Evolutionary conservation across 2,329 filamentous ascomycete species (phyloP), one percentile per base, ranked within the genome.

Genomic region (Spiromastix sp.): DNA sequence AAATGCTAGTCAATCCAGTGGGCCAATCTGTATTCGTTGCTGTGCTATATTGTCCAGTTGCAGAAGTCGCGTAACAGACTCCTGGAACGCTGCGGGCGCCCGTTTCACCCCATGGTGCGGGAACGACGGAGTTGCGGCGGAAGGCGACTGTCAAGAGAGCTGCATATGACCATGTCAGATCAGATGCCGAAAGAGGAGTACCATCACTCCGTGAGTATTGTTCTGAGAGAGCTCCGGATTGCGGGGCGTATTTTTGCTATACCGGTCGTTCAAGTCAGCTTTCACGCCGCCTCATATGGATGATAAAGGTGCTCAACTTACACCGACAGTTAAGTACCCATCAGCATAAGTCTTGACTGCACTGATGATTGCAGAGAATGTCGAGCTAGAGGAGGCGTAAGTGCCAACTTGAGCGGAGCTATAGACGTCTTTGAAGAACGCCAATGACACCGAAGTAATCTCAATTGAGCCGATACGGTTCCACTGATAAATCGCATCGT

Each of bases 401-500:
- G 74, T 83, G 30, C 81, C 81, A 2, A 65, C 54, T 3, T 70
- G 57, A 7, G 75, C 67, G 2, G 66, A 65, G 3, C 74, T 65
- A 34, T 72, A 69, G 8, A 84, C 63, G 45, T 78, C 77, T 41
- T 66, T 58, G 71, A 86, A 89, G 63, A 91, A 89, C 2, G 71
- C 54, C 4, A 85, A 66, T 0, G 81, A 85, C 3, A 67, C 68
- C 1, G 67, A 60, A 3, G 77, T 79, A 30, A 89, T 71, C 2
- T 68, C 70, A 47, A 89, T 71, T 4, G 66, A 74, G 1, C 74
- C 76, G n/a, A 66, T 57, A 31, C 66, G 60, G 40, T 79, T 69
- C 79, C 81, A 87, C 32, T 80, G 75, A 43, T 79, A 77, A 4
- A 85, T 54, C 1, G 83, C 79, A 50, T 82, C 78, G 53, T 86